Conservation (phyloP, 1,284 basidiomycete genomes). For the Apiotrichum gamsii region DNA sequence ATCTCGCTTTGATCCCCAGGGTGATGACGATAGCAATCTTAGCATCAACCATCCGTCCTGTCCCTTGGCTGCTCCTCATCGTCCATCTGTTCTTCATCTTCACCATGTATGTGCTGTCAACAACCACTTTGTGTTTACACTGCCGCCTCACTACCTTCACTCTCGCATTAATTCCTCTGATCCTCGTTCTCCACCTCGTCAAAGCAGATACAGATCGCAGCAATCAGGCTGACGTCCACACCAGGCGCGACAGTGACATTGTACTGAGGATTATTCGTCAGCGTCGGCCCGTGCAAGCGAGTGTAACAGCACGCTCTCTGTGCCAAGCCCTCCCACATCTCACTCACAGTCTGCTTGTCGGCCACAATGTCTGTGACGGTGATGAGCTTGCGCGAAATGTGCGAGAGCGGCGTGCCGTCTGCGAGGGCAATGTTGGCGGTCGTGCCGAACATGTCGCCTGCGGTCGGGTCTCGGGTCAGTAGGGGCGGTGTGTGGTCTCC, state of each 20-base stretch:
- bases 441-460: constrained; percentile 12
- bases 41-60: no score
- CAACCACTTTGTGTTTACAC: neutral
- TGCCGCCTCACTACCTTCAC: neutral
- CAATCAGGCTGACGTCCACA: constrained; percentile 47
- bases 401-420: constrained; percentile 4
- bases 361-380: neutral
- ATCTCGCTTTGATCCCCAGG: neutral
- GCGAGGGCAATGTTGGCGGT: constrained; percentile 3
- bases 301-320: no score
- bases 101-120: neutral
- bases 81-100: no score
- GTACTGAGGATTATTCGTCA: constrained; percentile 29
- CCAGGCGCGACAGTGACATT: constrained; percentile 46
- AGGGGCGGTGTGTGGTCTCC: no score
- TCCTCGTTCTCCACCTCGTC: constrained; percentile 43
- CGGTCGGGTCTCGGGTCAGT: no score
- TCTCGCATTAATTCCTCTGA: no score
- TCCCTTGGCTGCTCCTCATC: no score
- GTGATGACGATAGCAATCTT: neutral
- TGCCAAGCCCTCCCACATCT: no score
- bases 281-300: neutral
- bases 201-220: constrained; percentile 48
- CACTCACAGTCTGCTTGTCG: constrained; percentile 16
- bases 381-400: constrained; percentile 7